Base-by-base conservation (phyloP, 257 asterid species). In the Nicotiana benthamiana region DNA sequence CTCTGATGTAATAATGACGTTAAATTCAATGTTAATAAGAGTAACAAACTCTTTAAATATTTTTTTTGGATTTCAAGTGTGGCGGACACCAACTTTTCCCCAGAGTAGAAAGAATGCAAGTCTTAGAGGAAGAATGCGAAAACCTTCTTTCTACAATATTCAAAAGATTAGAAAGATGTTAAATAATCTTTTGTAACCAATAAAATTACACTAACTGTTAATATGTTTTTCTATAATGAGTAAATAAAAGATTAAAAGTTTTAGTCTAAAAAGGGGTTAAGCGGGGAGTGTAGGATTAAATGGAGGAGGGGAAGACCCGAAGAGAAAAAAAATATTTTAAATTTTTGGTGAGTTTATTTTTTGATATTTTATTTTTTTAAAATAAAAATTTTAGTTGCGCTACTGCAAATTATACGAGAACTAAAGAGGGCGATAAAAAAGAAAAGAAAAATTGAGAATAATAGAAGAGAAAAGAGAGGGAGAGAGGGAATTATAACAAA, bases 401-500 rank as follows among this genome's bases (percentile, higher is more conserved):
- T 1, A 2, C 5, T 48, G 1, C 2, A 36, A 36, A 36, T 56
- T 18, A 12, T 18, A 56, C 1, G n/a, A 56, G 26, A 56, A 56
- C 12, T 10, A 56, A 1, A 7, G 22, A 54, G n/a, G 22, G 60
- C 13, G 15, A 34, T 7, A 54, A 20, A 26, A 26, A 20, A 57
- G 63, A 20, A 57, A 18, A 20, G 20, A 57, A 57, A 57, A 48
- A 2, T 30, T 10, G 1, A 53, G 20, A 2, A 53, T 16, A 65
- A 65, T 13, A 7, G 10, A 17, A 54, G 18, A 28, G 24, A 6
- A 12, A 15, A 82, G 80, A 82, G 54, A 48, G n/a, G n/a, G 26
- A 10, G 26, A 53, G 87, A 80, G 81, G 77, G 83, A 93, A 89
- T 91, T 70, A 89, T 90, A 85, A 81, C 79, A 84, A 90, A 88